Conservation (phyloP, 164 flowering plant species). For the Litsea cubeba region DNA sequence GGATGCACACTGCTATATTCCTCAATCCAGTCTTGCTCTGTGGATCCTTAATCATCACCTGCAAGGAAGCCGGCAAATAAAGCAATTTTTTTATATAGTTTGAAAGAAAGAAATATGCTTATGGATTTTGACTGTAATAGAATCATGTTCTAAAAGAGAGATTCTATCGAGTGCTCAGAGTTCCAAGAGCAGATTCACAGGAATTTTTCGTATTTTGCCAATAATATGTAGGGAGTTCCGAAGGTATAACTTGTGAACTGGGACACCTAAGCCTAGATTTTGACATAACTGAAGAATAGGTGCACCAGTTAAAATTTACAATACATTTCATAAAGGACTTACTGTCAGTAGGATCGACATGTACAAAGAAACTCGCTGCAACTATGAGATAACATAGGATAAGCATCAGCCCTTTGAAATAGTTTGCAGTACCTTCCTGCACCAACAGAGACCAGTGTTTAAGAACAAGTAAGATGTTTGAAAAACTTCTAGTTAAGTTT, state of each 20-base stretch:
- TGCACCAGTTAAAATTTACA: neutral
- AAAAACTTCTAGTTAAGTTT: neutral
- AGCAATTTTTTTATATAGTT: neutral
- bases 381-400: constrained; percentile 62
- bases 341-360: constrained; percentile 37
- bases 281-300: neutral
- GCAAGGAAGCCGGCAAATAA: neutral
- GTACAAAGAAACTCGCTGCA: constrained; percentile 73
- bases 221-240: too few relatives aligned
- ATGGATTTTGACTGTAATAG: neutral
- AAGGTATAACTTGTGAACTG: neutral
- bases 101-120: neutral
- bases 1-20: neutral
- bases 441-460: constrained; percentile 3
- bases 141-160: neutral
- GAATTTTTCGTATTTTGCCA: too few relatives aligned
- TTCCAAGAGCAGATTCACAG: neutral
- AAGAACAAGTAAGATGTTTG: neutral
- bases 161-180: neutral
- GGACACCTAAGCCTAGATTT: neutral
- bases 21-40: neutral
- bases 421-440: constrained; percentile 70
- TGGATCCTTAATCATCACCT: neutral
- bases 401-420: constrained; percentile 67
- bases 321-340: constrained; percentile 10